Evolutionary conservation across 768 basidiomycete species (phyloP).

Genomic region (Mycena maculata): DNA sequence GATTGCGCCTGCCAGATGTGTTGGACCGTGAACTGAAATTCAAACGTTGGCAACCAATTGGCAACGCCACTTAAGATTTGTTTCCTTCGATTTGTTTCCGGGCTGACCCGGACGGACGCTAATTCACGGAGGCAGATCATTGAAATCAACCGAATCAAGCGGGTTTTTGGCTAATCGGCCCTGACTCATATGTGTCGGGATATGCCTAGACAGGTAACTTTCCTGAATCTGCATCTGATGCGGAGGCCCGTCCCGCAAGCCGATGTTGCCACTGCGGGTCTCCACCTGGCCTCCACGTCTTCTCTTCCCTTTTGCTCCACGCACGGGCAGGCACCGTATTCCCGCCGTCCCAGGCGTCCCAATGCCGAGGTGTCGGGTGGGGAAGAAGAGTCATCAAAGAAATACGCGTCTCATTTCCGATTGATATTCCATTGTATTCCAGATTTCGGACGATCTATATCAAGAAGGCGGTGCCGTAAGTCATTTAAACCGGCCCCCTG

Average conservation of each 20-base stretch:
- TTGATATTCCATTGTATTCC: slow-evolving; percentile 28
- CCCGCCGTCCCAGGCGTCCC: too few relatives aligned
- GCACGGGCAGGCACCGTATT: too few relatives aligned
- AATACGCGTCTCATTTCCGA: slow-evolving; percentile 18
- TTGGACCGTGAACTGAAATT: too few relatives aligned
- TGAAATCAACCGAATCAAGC: too few relatives aligned
- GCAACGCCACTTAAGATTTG: too few relatives aligned
- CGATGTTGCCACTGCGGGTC: not conserved
- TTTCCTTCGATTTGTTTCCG: too few relatives aligned
- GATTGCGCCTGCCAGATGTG: too few relatives aligned
- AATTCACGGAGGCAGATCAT: too few relatives aligned
- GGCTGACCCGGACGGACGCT: too few relatives aligned
- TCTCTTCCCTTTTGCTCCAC: not conserved
- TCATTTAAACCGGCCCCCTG: slow-evolving; percentile 20
- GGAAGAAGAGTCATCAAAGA: slow-evolving; percentile 1
- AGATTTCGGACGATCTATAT: slow-evolving; percentile 14
- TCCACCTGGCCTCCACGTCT: not conserved
- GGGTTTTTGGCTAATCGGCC: not conserved
- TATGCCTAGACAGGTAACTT: slow-evolving; percentile 23
- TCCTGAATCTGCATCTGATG: slow-evolving; percentile 18
- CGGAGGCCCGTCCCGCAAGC: slow-evolving; percentile 1
- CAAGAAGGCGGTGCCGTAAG: slow-evolving; percentile 27
- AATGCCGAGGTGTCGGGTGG: not conserved
- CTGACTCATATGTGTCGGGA: not conserved
- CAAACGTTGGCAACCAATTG: too few relatives aligned